Evolutionary conservation across 179 eudicot species (phyloP).

Genomic region (Drosera spatulata): DNA sequence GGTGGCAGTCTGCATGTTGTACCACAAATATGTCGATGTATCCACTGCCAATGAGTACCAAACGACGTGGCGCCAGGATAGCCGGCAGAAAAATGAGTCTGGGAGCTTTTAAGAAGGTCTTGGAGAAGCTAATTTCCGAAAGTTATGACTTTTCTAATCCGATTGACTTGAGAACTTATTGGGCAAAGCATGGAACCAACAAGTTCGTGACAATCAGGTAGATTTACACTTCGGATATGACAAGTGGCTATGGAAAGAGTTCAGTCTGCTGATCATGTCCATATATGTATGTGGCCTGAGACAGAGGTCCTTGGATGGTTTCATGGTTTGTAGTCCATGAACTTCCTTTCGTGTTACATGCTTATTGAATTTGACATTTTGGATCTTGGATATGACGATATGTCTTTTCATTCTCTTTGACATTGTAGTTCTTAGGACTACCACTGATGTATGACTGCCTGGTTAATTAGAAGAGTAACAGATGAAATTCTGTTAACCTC

Average conservation of each 20-base stretch:
- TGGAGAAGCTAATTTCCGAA: slow-evolving; percentile 61
- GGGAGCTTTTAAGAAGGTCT: slow-evolving; percentile 75
- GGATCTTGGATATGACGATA: slow-evolving; percentile 18
- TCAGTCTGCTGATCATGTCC: slow-evolving; percentile 46
- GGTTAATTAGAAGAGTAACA: slow-evolving; percentile 21
- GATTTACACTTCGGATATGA: slow-evolving; percentile 17
- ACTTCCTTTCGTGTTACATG: slow-evolving; percentile 27
- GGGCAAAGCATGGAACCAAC: slow-evolving; percentile 86
- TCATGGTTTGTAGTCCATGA: slow-evolving; percentile 33
- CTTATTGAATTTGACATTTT: slow-evolving; percentile 20
- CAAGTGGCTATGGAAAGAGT: slow-evolving; percentile 12
- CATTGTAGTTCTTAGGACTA: slow-evolving; percentile 27
- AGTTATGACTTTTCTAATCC: slow-evolving; percentile 53
- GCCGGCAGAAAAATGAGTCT: slow-evolving; percentile 78
- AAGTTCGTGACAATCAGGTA: slow-evolving; percentile 80
- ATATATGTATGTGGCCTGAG: slow-evolving; percentile 35
- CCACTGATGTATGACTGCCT: slow-evolving; percentile 37
- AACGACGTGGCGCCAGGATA: slow-evolving; percentile 71
- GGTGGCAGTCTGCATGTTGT: slow-evolving; percentile 82
- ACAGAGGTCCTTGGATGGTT: slow-evolving; percentile 18
- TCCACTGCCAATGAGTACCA: slow-evolving; percentile 73
- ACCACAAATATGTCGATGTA: slow-evolving; percentile 64
- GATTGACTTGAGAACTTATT: slow-evolving; percentile 60
- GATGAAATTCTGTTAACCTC: slow-evolving; percentile 29
- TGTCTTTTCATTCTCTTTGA: slow-evolving; percentile 17